phyloP scores from a whole-genome alignment of 306 rosid genomes.

The Pueraria montana region DNA sequence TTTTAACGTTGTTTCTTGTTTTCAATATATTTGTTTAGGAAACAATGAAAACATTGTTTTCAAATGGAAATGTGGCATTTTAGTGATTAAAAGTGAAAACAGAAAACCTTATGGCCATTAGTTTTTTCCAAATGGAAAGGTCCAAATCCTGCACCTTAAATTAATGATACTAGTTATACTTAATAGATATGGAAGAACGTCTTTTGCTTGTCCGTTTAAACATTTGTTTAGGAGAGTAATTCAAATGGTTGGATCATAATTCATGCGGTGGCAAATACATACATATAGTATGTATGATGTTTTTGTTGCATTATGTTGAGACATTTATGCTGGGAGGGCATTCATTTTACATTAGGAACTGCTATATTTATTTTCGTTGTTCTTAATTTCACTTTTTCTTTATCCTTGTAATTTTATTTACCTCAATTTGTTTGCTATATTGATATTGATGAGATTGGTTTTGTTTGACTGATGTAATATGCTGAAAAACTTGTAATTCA shows the following conservation, averaged over 20 bases:
- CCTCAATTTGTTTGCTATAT: not conserved
- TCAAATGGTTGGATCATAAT: not conserved
- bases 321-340: not conserved
- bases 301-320: not conserved
- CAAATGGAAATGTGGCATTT: not conserved
- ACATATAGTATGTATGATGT: not conserved
- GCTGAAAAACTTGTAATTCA: conserved; percentile 50
- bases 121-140: not conserved
- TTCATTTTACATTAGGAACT: not conserved
- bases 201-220: not conserved
- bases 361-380: not conserved
- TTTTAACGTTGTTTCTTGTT: not conserved
- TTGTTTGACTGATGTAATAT: conserved; percentile 28
- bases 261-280: not conserved
- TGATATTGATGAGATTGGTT: conserved; percentile 8
- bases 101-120: not conserved
- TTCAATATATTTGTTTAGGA: not conserved
- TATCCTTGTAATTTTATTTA: not conserved
- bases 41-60: not conserved
- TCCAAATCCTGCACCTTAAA: not conserved
- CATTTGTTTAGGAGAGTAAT: not conserved
- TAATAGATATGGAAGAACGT: not conserved
- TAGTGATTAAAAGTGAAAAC: not conserved
- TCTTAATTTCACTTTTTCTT: not conserved
- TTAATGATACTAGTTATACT: not conserved